Conservation (phyloP, 1,139 yeast genomes). For the Zygosaccharomyces sapae region DNA sequence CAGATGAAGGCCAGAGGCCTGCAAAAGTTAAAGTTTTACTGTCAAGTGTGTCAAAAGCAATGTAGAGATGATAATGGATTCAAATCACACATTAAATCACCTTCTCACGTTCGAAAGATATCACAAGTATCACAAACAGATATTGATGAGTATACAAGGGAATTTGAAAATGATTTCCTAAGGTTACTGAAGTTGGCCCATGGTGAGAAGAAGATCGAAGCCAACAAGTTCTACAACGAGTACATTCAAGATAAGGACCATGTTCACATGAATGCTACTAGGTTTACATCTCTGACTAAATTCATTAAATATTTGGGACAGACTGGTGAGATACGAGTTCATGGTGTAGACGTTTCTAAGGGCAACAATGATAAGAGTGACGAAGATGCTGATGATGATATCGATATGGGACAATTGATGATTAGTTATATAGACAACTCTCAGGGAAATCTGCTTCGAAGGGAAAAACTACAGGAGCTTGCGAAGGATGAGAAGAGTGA, state of each 20-base stretch:
- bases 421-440: constrained; percentile 54
- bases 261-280: constrained; percentile 85
- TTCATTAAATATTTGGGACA: constrained; percentile 65
- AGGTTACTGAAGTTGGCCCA: constrained; percentile 59
- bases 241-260: constrained; percentile 76
- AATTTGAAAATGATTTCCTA: constrained; percentile 65
- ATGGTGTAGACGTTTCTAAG: constrained; percentile 32
- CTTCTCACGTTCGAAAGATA: constrained; percentile 64
- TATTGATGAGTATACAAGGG: constrained; percentile 55
- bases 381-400: constrained; percentile 11
- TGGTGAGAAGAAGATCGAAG: constrained; percentile 76
- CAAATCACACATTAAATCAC: constrained; percentile 77
- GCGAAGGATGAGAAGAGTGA: constrained; percentile 43
- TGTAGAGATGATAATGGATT: constrained; percentile 96
- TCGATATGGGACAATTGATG: constrained; percentile 26
- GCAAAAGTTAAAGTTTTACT: constrained; percentile 79
- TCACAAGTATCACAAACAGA: constrained; percentile 44
- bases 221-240: constrained; percentile 87
- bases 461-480: constrained; percentile 38
- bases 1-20: constrained; percentile 79
- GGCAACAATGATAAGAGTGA: constrained; percentile 28
- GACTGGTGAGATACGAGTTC: constrained; percentile 55
- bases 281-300: constrained; percentile 66
- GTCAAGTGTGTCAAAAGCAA: constrained; percentile 89
- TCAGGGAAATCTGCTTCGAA: constrained; percentile 42